Percentiles rank a stretch among this genome's conserved stretches.
These are phyloP conservation scores for Pezicula rhizophila DNA, from an alignment of 2,329 filamentous ascomycete species.

Conservation along the genomic window DNA sequence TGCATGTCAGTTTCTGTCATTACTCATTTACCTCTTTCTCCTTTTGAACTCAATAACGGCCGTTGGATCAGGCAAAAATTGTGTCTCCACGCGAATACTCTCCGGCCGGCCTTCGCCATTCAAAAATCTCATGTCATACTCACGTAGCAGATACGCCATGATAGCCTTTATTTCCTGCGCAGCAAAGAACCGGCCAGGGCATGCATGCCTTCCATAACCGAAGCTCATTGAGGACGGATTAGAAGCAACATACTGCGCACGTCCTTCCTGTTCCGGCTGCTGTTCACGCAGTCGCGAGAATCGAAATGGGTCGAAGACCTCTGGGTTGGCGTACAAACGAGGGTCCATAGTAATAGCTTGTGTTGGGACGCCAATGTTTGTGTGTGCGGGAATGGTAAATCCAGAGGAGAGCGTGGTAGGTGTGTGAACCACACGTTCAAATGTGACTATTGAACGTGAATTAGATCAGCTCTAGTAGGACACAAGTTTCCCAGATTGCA, in stretches of 20 bases:
- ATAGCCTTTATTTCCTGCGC: background rate
- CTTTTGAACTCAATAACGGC: background rate
- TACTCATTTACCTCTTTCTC: background rate
- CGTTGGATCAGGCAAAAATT: background rate
- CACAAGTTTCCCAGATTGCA: too few species aligned
- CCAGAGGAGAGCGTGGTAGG: background rate
- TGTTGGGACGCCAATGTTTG: background rate
- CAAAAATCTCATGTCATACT: background rate
- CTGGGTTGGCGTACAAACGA: background rate
- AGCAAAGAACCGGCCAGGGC: background rate
- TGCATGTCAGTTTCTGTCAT: too few species aligned
- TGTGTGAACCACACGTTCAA: background rate
- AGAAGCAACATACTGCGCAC: background rate
- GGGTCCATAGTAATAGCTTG: conserved; percentile 2
- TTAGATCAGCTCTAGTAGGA: too few species aligned
- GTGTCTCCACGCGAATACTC: background rate
- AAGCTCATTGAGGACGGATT: background rate
- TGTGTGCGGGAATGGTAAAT: background rate
- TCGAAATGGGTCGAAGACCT: background rate
- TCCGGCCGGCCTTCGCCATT: background rate
- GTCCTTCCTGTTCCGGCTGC: background rate
- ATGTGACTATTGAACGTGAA: background rate
- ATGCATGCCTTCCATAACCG: background rate
- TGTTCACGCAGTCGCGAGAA: background rate
- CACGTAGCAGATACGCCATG: background rate